Evolutionary conservation across 2,329 filamentous ascomycete genomes (phyloP).

Genomic region (Curvularia verruculosa): DNA sequence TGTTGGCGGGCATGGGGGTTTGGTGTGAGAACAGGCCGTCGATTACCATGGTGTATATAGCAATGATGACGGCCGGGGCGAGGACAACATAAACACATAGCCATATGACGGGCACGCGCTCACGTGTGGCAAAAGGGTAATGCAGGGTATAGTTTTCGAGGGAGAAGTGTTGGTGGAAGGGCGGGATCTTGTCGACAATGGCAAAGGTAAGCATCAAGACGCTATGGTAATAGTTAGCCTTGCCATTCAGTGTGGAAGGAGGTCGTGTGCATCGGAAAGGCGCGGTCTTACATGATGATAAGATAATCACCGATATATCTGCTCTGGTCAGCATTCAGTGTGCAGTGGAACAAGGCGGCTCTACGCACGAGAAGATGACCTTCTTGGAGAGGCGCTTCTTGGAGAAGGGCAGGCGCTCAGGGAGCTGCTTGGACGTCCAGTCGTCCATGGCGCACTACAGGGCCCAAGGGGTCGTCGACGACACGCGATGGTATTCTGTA

Average conservation of each 20-base stretch:
- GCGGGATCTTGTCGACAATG: conserved; percentile 60
- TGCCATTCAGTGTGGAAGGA: conserved; percentile 30
- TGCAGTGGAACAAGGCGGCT: background rate
- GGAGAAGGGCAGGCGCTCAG: conserved; percentile 59
- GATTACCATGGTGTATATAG: conserved; percentile 62
- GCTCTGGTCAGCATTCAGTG: conserved; percentile 26
- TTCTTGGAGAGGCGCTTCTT: conserved; percentile 59
- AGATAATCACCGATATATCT: conserved; percentile 66
- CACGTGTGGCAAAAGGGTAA: conserved; percentile 63
- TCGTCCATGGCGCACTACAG: conserved; percentile 41
- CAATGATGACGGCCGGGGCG: conserved; percentile 59
- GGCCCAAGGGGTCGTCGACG: conserved; percentile 17
- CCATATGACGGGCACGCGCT: conserved; percentile 59
- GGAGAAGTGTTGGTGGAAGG: conserved; percentile 64
- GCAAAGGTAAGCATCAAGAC: conserved; percentile 59
- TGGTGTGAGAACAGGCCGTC: conserved; percentile 65
- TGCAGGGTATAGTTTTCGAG: conserved; percentile 62
- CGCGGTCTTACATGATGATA: conserved; percentile 59
- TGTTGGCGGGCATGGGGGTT: conserved; percentile 34
- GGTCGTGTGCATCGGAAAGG: conserved; percentile 40
- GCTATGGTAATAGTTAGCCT: conserved; percentile 44
- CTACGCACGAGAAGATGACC: conserved; percentile 59
- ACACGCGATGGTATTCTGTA: conserved; percentile 1
- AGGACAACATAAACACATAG: conserved; percentile 58
- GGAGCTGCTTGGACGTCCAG: conserved; percentile 47